Evolutionary conservation across 2,329 filamentous ascomycete genomes (phyloP).

Genomic region (Biscogniauxia mediterranea): DNA sequence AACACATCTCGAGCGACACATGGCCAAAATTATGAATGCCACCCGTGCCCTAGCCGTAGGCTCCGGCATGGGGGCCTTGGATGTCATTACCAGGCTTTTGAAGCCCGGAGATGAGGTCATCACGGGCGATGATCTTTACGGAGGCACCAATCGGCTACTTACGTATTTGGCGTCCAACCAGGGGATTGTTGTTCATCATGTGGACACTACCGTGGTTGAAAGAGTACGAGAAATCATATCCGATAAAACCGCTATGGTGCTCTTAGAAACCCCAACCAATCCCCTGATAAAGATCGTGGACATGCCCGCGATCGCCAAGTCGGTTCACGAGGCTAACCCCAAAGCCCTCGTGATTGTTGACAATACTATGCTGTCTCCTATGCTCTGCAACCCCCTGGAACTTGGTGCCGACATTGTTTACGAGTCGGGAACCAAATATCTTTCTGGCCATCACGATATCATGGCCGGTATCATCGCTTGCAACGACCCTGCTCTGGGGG

Average conservation of each 20-base stretch:
- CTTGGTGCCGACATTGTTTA: slow-evolving; percentile 95
- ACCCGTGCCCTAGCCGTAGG: slow-evolving; percentile 87
- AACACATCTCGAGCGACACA: slow-evolving; percentile 90
- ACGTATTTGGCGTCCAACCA: slow-evolving; percentile 88
- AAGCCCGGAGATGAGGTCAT: slow-evolving; percentile 95
- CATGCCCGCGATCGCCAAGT: slow-evolving; percentile 73
- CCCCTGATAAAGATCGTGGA: slow-evolving; percentile 98
- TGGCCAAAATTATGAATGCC: slow-evolving; percentile 99
- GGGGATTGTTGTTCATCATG: slow-evolving; percentile 91
- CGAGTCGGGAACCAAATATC: slow-evolving; percentile 95
- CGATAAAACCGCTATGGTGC: slow-evolving; percentile 87
- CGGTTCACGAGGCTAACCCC: slow-evolving; percentile 74
- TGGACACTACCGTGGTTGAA: slow-evolving; percentile 83
- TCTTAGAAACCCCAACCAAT: slow-evolving; percentile 95
- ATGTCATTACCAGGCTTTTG: slow-evolving; percentile 90
- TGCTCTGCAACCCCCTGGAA: slow-evolving; percentile 90
- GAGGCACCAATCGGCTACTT: slow-evolving; percentile 88
- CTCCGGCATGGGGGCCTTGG: slow-evolving; percentile 94
- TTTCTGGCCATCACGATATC: slow-evolving; percentile 96
- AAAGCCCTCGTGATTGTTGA: slow-evolving; percentile 86
- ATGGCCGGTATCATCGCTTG: slow-evolving; percentile 97
- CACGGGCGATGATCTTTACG: slow-evolving; percentile 95
- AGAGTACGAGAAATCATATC: slow-evolving; percentile 67
- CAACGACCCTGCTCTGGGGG: slow-evolving; percentile 77
- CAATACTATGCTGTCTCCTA: slow-evolving; percentile 98